Conservation (phyloP, 75 land plant species). For the Cunninghamia lanceolata region DNA sequence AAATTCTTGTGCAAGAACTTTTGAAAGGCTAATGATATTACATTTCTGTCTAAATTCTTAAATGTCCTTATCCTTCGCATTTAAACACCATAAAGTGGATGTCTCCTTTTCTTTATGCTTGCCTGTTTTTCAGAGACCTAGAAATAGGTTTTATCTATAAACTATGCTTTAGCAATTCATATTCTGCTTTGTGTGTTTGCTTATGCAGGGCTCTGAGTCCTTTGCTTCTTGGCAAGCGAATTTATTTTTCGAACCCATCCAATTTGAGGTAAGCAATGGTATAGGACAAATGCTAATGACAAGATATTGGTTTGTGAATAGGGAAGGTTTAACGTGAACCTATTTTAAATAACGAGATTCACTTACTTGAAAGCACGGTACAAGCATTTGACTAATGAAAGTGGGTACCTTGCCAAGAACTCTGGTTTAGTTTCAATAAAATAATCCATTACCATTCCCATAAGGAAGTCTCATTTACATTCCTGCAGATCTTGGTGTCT, state of each 20-base stretch:
- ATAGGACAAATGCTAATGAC: neutral
- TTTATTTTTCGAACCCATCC: conserved; percentile 77
- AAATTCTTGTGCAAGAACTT: neutral
- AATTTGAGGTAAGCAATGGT: conserved; percentile 66
- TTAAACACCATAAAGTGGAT: neutral
- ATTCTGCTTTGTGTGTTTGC: neutral
- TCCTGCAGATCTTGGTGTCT: neutral
- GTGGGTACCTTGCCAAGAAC: neutral
- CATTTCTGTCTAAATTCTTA: neutral
- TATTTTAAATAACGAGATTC: neutral
- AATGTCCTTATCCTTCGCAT: neutral
- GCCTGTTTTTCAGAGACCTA: neutral
- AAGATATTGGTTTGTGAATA: neutral
- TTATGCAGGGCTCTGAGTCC: conserved; percentile 83
- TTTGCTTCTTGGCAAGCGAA: conserved; percentile 97
- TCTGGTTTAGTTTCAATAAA: neutral
- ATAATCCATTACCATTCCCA: neutral
- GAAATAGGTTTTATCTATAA: neutral
- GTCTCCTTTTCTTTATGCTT: neutral
- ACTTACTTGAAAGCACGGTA: neutral
- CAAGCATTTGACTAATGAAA: neutral
- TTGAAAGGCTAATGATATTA: neutral
- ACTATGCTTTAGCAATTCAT: neutral
- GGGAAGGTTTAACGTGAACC: too few species aligned
- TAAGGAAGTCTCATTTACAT: neutral